Evolutionary conservation across 2,329 filamentous ascomycete genomes (phyloP), one percentile per base, ranked within the genome.

Genomic region (Stemphylium beticola): DNA sequence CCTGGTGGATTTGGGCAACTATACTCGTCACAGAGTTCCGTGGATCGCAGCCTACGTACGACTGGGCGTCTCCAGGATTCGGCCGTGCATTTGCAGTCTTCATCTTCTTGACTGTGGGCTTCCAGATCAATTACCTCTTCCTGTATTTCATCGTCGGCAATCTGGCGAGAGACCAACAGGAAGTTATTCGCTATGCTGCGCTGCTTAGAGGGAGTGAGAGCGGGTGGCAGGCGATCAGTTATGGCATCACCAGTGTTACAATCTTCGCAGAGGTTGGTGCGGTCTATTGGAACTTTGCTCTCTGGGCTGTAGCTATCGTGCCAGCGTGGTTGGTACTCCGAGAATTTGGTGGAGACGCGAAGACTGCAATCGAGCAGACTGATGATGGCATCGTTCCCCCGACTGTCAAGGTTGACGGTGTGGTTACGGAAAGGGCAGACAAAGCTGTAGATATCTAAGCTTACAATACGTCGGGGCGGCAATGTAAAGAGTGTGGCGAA

Each of bases 41-140:
- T 14, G 72, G 76, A 10, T 83, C 82, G 0, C 75, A 78, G 15
- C 87, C 88, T 0, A 83, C 80, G 0, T 88, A 85, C 61, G 89
- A 92, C 70, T 92, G 89, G 89, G 65, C 69, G 0, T 81, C 82
- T 57, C 58, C 76, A 0, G 87, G 86, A 0, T 92, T 92, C 49
- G 88, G 87, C 0, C 79, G 80, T 34, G 86, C 81, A 0, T 92
- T 91, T 62, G 84, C 81, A 0, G 78, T 90, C 15, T 91, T 88
- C 70, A 66, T 92, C 5, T 84, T 92, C 62, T 81, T 89, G 61
- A 85, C 86, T 0, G 74, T 84, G 10, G 84, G 86, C 0, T 91
- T 91, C 63, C 88, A 91, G 73, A 61, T 90, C 7, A 91, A 91
- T 70, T 92, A 92, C 68, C 79, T 91, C 60, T 91, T 86, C 69